Evolutionary conservation across 306 rosid species (phyloP).

Genomic region (Cicer cuneatum): DNA sequence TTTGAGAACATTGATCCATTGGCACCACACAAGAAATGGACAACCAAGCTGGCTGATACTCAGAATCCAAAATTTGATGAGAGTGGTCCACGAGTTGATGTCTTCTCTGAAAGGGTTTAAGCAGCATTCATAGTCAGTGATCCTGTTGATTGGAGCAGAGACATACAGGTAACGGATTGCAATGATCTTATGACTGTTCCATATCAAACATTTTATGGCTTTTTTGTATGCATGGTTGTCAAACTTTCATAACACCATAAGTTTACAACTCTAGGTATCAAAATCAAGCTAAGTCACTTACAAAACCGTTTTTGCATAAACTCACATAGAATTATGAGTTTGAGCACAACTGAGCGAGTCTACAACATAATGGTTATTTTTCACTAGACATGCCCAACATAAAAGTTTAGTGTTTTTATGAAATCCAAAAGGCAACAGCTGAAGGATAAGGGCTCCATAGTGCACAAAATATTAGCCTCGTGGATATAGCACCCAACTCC

Average conservation of each 20-base stretch:
- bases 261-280: background rate
- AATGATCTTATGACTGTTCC: slow-evolving; percentile 31
- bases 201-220: slow-evolving; percentile 8
- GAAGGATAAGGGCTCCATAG: background rate
- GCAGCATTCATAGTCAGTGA: slow-evolving; percentile 88
- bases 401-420: background rate
- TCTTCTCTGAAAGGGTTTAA: slow-evolving; percentile 69
- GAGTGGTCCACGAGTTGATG: slow-evolving; percentile 46
- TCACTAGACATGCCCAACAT: background rate
- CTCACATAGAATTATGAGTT: background rate
- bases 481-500: background rate
- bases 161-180: slow-evolving; percentile 67
- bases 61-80: slow-evolving; percentile 47
- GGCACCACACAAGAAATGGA: slow-evolving; percentile 82
- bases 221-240: slow-evolving; percentile 17
- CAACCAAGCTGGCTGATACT: slow-evolving; percentile 47
- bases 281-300: background rate
- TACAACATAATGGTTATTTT: background rate
- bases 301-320: background rate
- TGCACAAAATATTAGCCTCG: background rate
- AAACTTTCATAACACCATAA: background rate
- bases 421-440: background rate
- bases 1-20: slow-evolving; percentile 90
- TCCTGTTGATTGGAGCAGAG: slow-evolving; percentile 97
- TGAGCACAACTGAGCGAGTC: background rate